Conservation (phyloP, 306 rosid genomes). For the Sechiopsis laciniata region DNA sequence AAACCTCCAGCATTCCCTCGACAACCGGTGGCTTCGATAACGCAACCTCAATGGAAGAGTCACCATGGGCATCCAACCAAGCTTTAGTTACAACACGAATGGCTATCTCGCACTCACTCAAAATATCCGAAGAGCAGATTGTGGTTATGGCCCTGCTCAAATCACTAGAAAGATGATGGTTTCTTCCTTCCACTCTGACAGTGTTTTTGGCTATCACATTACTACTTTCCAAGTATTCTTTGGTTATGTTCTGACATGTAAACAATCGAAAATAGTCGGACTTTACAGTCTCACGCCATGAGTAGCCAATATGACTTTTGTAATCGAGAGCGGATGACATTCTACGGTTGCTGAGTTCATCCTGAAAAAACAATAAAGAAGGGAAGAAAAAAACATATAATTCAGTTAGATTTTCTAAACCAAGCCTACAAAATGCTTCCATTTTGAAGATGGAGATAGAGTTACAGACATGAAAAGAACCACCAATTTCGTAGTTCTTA, state of each 20-base stretch:
- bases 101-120: conserved; percentile 57
- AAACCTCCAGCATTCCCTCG: conserved; percentile 69
- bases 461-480: conserved; percentile 43
- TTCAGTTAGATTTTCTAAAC: conserved; percentile 9
- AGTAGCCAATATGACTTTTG: conserved; percentile 31
- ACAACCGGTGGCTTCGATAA: conserved; percentile 45
- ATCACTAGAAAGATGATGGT: conserved; percentile 39
- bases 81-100: conserved; percentile 53
- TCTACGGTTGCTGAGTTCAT: conserved; percentile 28
- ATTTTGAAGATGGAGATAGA: conserved; percentile 17
- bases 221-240: conserved; percentile 35
- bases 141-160: conserved; percentile 42
- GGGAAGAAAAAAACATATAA: not conserved
- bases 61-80: conserved; percentile 63
- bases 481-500: conserved; percentile 13
- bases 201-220: conserved; percentile 31
- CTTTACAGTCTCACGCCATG: conserved; percentile 34
- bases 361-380: conserved; percentile 33
- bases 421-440: conserved; percentile 13
- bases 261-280: conserved; percentile 45
- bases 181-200: conserved; percentile 27
- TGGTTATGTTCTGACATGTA: conserved; percentile 46
- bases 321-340: conserved; percentile 34
- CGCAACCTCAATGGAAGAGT: conserved; percentile 47
- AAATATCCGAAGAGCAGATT: conserved; percentile 49